phyloP scores from a whole-genome alignment of 2,329 filamentous ascomycete genomes.

The Leptographium wingfieldii region DNA sequence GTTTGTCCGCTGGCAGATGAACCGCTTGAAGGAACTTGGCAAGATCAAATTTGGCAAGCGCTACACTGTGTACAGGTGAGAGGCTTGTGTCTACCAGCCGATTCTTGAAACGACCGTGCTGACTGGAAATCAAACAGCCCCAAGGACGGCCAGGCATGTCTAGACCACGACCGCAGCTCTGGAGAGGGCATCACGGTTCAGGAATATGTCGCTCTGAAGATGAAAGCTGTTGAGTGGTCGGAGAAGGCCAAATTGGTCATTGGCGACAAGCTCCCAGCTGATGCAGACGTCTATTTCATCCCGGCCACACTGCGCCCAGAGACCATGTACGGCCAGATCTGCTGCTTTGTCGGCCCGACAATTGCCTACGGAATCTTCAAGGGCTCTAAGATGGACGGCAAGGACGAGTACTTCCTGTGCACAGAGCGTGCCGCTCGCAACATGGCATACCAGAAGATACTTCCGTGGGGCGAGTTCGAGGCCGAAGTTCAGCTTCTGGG shows the following conservation, averaged over 20 bases:
- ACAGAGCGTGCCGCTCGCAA: slow-evolving; percentile 58
- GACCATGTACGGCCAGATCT: slow-evolving; percentile 98
- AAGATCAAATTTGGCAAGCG: slow-evolving; percentile 83
- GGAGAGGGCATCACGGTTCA: slow-evolving; percentile 77
- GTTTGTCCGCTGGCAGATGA: slow-evolving; percentile 97
- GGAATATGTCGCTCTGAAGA: slow-evolving; percentile 86
- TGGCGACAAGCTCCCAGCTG: slow-evolving; percentile 64
- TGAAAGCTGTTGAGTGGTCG: slow-evolving; percentile 84
- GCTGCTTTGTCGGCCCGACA: slow-evolving; percentile 86
- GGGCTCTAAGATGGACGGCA: slow-evolving; percentile 31
- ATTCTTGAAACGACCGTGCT: slow-evolving; percentile 62
- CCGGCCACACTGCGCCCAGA: slow-evolving; percentile 85
- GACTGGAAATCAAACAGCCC: slow-evolving; percentile 29
- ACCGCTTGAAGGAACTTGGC: slow-evolving; percentile 70
- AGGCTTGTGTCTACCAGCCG: slow-evolving; percentile 30
- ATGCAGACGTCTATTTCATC: slow-evolving; percentile 74
- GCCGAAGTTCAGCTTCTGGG: slow-evolving; percentile 63
- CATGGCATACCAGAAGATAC: slow-evolving; percentile 89
- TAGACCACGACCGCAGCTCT: slow-evolving; percentile 73
- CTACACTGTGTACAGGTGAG: slow-evolving; percentile 14
- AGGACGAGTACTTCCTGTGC: slow-evolving; percentile 65
- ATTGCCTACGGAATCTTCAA: slow-evolving; percentile 83
- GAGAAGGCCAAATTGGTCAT: slow-evolving; percentile 59
- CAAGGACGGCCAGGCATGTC: slow-evolving; percentile 77
- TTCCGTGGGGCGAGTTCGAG: slow-evolving; percentile 54